These are phyloP conservation scores for Thraustochytrium striatum DNA, from an alignment of 352 stramenopile genomes.

Conservation along the genomic window DNA sequence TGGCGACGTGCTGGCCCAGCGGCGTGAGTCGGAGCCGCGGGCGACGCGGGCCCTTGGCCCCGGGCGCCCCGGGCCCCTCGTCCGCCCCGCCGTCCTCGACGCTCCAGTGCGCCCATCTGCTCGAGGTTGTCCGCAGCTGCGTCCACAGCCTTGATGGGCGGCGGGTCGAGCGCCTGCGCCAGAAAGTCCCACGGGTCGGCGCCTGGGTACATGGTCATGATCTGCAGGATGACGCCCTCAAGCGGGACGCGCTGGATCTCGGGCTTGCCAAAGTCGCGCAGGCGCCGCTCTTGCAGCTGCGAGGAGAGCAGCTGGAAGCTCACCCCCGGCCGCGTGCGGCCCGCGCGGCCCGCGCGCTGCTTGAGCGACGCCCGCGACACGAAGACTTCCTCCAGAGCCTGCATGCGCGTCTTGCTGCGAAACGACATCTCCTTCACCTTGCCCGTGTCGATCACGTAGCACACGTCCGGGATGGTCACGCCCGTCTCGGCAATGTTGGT, in stretches of 20 bases:
- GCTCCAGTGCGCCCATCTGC: slow-evolving; percentile 74
- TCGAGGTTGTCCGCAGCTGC: slow-evolving; percentile 83
- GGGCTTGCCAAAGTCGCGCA: slow-evolving; percentile 71
- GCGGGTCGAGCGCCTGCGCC: slow-evolving; percentile 81
- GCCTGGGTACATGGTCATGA: slow-evolving; percentile 73
- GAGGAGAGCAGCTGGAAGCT: slow-evolving; percentile 80
- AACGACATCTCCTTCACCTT: slow-evolving; percentile 77
- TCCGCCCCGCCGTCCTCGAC: too few relatives aligned
- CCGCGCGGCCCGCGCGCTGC: slow-evolving; percentile 75
- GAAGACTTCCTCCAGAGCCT: slow-evolving; percentile 67
- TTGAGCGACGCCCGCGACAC: slow-evolving; percentile 65
- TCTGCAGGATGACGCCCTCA: slow-evolving; percentile 90
- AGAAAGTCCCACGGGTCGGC: slow-evolving; percentile 79
- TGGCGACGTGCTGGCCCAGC: too few relatives aligned
- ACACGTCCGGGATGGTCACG: slow-evolving; percentile 89
- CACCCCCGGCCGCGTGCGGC: slow-evolving; percentile 79
- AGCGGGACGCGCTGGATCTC: slow-evolving; percentile 92
- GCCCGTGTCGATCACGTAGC: slow-evolving; percentile 73
- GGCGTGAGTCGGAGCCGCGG: slow-evolving; percentile 64
- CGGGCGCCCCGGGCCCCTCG: background rate
- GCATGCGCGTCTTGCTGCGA: slow-evolving; percentile 64
- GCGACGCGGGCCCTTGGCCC: slow-evolving; percentile 27
- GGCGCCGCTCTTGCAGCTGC: slow-evolving; percentile 66
- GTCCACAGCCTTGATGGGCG: slow-evolving; percentile 71
- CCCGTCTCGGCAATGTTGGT: slow-evolving; percentile 95